Evolutionary conservation across 73 alveolate species (phyloP).

Genomic region (Tetrahymena malaccensis): DNA sequence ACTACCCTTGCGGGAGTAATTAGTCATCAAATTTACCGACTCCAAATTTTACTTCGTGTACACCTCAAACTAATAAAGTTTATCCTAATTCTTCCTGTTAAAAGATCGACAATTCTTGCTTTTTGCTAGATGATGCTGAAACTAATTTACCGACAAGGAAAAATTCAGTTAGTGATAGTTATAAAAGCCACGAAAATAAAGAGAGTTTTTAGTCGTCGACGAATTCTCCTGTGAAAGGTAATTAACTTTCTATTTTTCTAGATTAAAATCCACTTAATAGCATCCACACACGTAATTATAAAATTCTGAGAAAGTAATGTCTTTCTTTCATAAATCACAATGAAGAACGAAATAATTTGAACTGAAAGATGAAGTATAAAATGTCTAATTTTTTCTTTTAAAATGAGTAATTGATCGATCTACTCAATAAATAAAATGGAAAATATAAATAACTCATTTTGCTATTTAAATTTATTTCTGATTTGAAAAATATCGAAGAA

Average conservation of each 20-base stretch:
- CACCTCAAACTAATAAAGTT: neutral
- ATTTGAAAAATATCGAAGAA: neutral
- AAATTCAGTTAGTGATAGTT: neutral
- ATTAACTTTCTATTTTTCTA: neutral
- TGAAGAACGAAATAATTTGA: neutral
- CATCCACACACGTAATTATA: neutral
- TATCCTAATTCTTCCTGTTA: neutral
- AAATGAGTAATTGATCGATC: too few relatives aligned
- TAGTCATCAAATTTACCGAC: neutral
- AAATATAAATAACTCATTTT: too few relatives aligned
- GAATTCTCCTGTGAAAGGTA: neutral
- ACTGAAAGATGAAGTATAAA: too few relatives aligned
- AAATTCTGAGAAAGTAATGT: neutral
- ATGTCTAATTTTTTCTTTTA: too few relatives aligned
- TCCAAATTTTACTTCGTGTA: neutral
- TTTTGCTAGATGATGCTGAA: neutral
- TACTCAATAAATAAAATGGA: neutral
- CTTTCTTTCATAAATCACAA: too few relatives aligned
- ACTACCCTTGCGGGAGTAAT: neutral
- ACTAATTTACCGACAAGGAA: neutral
- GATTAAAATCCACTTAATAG: neutral
- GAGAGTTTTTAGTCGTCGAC: neutral
- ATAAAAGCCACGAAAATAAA: neutral
- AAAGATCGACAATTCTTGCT: neutral
- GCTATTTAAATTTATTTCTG: neutral